Base-by-base conservation (phyloP, 257 asterid genomes). In the Knoxia roxburghii region DNA sequence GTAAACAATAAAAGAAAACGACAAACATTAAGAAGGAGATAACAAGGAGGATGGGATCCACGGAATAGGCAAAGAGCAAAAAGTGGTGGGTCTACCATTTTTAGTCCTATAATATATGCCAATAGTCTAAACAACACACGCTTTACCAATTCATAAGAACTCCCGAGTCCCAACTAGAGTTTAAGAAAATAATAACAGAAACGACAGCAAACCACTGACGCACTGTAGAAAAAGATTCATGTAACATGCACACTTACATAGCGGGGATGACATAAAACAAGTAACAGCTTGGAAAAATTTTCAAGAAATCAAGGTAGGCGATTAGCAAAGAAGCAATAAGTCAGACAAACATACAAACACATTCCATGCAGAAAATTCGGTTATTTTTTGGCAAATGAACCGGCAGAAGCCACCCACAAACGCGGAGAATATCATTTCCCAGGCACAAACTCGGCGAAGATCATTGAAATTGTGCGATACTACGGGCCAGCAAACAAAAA, bases 21-120 rank as follows among this genome's bases (percentile, higher is more conserved):
- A 58, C 26, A 55, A 64, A 68, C 69, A 81, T 74, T 71, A 61
- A 69, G 62, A 79, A 73, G 72, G 75, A 66, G 77, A 82, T 63
- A 79, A 72, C 83, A 77, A 58, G 75, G 73, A 62, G 60, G 74
- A 80, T 64, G 84, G 75, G 78, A 84, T 83, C 82, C 84, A 79
- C 87, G 77, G 48, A 81, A 70, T 79, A 81, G 59, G 52, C 35
- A 14, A 58, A 62, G 67, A 69, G 53, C 72, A n/a, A 61, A 55
- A 71, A n/a, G n/a, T 68, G 80, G 83, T 29, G 62, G 83, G 81
- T 73, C 86, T 75, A 77, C 81, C 73, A 54, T 46, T 41, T 61
- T n/a, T n/a, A 56, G 61, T 73, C 77, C 69, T 61, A 65, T 57
- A 17, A 40, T 48, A 26, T 65, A 62, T 57, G 2, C 65, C 73